Evolutionary conservation across 2,329 filamentous ascomycete species (phyloP).

Genomic region (Pseudocercospora fijiensis): DNA sequence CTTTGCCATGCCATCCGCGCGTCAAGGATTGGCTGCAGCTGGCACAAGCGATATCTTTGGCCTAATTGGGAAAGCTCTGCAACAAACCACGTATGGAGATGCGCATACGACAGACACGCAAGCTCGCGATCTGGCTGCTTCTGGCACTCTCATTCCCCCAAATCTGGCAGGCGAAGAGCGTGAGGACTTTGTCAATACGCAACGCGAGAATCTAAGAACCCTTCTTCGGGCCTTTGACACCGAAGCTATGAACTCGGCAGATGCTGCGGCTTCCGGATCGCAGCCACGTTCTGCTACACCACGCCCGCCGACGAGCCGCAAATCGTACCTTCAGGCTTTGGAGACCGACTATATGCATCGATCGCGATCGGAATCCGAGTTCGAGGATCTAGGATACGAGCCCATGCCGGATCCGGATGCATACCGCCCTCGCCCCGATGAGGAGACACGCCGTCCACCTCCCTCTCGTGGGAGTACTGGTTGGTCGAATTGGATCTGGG

Average conservation of each 20-base stretch:
- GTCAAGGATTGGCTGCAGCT: constrained; percentile 51
- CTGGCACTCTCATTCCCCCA: constrained; percentile 67
- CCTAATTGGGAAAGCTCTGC: constrained; percentile 72
- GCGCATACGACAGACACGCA: constrained; percentile 41
- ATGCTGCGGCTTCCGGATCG: constrained; percentile 23
- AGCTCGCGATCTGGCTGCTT: constrained; percentile 55
- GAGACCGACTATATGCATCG: constrained; percentile 59
- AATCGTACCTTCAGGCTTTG: constrained; percentile 30
- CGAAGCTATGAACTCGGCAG: constrained; percentile 61
- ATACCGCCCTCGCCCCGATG: constrained; percentile 25
- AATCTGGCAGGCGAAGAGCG: constrained; percentile 67
- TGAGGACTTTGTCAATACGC: constrained; percentile 71
- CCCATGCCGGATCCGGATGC: constrained; percentile 40
- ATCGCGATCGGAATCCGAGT: constrained; percentile 82
- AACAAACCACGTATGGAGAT: constrained; percentile 44
- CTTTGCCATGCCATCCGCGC: constrained; percentile 76
- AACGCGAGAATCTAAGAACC: constrained; percentile 73
- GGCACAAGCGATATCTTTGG: constrained; percentile 69
- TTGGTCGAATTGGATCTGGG: constrained; percentile 42
- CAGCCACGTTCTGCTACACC: constrained; percentile 28
- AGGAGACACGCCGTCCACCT: constrained; percentile 15
- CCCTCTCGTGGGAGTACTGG: constrained; percentile 23
- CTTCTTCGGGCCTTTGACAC: constrained; percentile 75
- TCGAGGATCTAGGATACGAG: constrained; percentile 57
- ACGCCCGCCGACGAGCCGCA: constrained; percentile 31